Percentiles rank a stretch among this genome's conserved stretches.
phyloP scores from a whole-genome alignment of 768 basidiomycete species.

The Scleroderma citrinum region DNA sequence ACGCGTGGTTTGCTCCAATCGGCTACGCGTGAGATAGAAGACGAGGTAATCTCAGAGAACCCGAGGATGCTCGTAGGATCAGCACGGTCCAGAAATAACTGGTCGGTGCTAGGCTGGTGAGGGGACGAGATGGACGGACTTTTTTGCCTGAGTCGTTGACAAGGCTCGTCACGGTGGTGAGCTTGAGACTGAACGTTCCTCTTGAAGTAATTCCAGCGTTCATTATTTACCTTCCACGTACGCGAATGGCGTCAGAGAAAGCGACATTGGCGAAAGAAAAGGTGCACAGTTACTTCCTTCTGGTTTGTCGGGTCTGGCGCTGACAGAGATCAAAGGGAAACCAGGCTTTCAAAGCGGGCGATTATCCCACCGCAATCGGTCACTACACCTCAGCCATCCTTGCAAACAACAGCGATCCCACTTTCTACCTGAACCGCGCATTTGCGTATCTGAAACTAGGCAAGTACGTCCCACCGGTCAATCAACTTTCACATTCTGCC shows the following conservation, averaged over 20 bases:
- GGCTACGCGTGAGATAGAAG: background rate
- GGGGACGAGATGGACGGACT: too few species aligned
- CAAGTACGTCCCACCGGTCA: conserved; percentile 61
- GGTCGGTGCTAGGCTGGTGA: too few species aligned
- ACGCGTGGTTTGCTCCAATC: conserved; percentile 4
- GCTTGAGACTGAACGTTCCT: too few species aligned
- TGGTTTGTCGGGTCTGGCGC: background rate
- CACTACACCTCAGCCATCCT: conserved; percentile 81
- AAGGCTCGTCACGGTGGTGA: too few species aligned
- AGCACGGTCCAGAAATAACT: too few species aligned
- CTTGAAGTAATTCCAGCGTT: too few species aligned
- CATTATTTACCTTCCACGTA: background rate
- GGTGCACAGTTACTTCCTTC: conserved; percentile 6
- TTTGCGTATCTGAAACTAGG: conserved; percentile 90
- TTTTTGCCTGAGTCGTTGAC: too few species aligned
- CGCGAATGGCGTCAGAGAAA: conserved; percentile 31
- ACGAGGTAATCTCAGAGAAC: too few species aligned
- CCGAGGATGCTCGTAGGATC: too few species aligned
- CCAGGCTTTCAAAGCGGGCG: conserved; percentile 71
- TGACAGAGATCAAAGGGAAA: conserved; percentile 60
- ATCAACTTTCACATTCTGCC: background rate
- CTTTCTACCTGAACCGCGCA: conserved; percentile 82
- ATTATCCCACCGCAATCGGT: conserved; percentile 75
- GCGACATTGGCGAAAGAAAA: conserved; percentile 31
- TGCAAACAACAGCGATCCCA: conserved; percentile 63